Conservation (phyloP, 2,329 filamentous ascomycete genomes). For the Pestalotiopsis sp. region DNA sequence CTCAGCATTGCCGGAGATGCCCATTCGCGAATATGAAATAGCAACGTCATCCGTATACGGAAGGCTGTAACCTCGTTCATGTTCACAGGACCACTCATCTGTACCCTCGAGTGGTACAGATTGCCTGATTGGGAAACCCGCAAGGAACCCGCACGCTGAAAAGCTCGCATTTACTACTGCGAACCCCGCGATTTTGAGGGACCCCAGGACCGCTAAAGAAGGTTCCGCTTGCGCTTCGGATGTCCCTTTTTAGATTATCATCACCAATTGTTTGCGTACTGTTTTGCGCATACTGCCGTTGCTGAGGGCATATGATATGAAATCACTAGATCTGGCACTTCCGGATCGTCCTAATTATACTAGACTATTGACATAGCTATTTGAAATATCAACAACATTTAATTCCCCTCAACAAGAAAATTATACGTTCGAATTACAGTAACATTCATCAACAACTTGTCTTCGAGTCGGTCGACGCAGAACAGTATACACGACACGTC, state of each 20-base stretch:
- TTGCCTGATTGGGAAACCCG: conserved; percentile 5
- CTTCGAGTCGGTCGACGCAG: background rate
- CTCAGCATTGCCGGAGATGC: background rate
- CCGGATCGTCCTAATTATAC: background rate
- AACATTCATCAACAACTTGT: background rate
- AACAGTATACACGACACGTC: background rate
- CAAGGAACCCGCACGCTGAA: background rate
- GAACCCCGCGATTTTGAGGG: conserved; percentile 5
- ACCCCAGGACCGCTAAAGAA: background rate
- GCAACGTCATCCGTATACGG: background rate
- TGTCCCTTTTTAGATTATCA: background rate
- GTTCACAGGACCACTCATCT: background rate
- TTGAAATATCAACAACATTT: background rate
- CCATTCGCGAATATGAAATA: background rate
- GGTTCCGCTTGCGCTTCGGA: conserved; percentile 11
- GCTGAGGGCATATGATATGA: background rate
- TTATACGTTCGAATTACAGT: background rate
- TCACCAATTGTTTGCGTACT: background rate
- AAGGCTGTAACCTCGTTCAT: conserved; percentile 4
- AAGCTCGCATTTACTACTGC: background rate
- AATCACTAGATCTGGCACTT: background rate
- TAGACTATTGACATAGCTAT: background rate
- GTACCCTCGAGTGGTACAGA: background rate
- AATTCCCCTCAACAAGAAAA: background rate
- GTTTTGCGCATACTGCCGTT: background rate